Conservation (phyloP, 1,284 basidiomycete genomes). For the Ganoderma lucidum region DNA sequence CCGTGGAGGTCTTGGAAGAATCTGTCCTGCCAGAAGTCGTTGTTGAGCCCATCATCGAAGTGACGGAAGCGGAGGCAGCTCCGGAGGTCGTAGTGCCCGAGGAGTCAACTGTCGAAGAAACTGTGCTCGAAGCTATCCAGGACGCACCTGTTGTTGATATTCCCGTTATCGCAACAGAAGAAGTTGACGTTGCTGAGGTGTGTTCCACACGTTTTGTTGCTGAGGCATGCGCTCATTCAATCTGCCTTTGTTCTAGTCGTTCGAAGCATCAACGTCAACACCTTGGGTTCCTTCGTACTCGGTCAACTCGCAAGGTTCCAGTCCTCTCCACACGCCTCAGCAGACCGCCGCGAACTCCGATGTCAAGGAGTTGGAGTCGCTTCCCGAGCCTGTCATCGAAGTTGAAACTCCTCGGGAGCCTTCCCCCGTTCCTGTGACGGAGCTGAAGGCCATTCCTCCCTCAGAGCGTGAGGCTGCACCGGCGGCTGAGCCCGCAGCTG, state of each 20-base stretch:
- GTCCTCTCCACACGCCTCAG: conserved; percentile 28
- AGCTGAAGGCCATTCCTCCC: neutral
- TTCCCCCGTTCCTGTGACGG: conserved; percentile 6
- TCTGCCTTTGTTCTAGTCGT: neutral
- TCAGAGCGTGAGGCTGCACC: conserved; percentile 13
- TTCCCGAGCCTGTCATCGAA: conserved; percentile 24
- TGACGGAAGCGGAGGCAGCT: neutral
- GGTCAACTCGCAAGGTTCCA: conserved; percentile 28
- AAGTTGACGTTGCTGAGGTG: conserved; percentile 21
- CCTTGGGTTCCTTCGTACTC: conserved; percentile 31
- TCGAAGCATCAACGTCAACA: conserved; percentile 16
- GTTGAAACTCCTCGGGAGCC: conserved; percentile 11
- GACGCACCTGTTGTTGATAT: conserved; percentile 11
- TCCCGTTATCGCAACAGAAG: conserved; percentile 18
- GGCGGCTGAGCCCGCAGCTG: conserved; percentile 2
- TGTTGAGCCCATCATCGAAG: conserved; percentile 6
- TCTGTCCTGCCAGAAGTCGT: neutral
- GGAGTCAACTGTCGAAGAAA: conserved; percentile 9
- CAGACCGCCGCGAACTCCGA: conserved; percentile 32
- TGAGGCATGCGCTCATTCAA: neutral
- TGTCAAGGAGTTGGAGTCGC: conserved; percentile 33
- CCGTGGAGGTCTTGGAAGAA: conserved; percentile 4
- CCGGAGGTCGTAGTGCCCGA: conserved; percentile 2
- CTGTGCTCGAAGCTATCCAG: conserved; percentile 15
- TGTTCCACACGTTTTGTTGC: neutral